Conservation (phyloP, 1,139 yeast genomes). For the Candida anutae region DNA sequence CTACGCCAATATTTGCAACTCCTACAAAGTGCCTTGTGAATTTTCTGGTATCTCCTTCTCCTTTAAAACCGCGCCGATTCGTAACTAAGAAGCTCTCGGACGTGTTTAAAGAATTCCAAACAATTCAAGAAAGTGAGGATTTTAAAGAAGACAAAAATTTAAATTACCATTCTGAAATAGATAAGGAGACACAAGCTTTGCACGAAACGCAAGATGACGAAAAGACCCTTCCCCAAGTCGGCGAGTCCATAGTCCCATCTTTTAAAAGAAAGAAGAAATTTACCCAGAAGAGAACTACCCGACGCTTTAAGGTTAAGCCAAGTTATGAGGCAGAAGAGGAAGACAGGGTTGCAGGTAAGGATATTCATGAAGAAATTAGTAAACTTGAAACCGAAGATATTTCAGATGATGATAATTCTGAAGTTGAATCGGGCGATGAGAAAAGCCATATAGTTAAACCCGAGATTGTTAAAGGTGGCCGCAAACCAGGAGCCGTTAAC, state of each 20-base stretch:
- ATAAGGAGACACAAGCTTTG: not conserved
- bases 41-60: slow-evolving; percentile 41
- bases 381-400: slow-evolving; percentile 20
- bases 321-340: slow-evolving; percentile 15
- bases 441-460: slow-evolving; percentile 13
- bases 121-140: slow-evolving; percentile 14
- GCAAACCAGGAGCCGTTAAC: slow-evolving; percentile 30
- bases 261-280: slow-evolving; percentile 26
- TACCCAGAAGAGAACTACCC: slow-evolving; percentile 57
- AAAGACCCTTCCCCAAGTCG: slow-evolving; percentile 5
- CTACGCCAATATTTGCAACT: slow-evolving; percentile 1
- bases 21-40: slow-evolving; percentile 5
- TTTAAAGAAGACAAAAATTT: slow-evolving; percentile 5
- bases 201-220: slow-evolving; percentile 7
- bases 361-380: slow-evolving; percentile 35
- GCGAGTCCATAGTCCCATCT: slow-evolving; percentile 5
- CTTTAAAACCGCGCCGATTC: slow-evolving; percentile 31
- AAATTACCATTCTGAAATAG: slow-evolving; percentile 10
- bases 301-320: slow-evolving; percentile 52
- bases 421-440: slow-evolving; percentile 11
- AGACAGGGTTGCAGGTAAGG: slow-evolving; percentile 23
- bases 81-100: slow-evolving; percentile 25
- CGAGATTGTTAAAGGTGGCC: slow-evolving; percentile 12
- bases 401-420: slow-evolving; percentile 8
- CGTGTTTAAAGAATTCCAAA: slow-evolving; percentile 21